Evolutionary conservation across 179 eudicot species (phyloP), one percentile per base, ranked within the genome.

Genomic region (Patellifolia procumbens): DNA sequence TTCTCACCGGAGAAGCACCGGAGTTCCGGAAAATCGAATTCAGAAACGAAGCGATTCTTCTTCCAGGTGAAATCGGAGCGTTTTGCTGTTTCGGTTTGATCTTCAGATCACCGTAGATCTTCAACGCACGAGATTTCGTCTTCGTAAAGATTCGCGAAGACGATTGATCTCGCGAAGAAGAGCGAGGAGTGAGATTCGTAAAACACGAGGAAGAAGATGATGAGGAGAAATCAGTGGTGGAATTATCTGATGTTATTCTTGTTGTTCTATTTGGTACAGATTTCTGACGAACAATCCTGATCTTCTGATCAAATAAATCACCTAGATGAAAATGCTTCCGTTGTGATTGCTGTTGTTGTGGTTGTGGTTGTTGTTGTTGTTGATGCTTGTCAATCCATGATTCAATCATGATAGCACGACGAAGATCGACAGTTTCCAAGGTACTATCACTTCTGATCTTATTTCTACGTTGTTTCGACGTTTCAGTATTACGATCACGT

Each of bases 51-150:
- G 97, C 84, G 24, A 93, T 85, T 46, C 86, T 83, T 3, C 87
- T 89, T 10, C 97, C 97, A 0, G 97, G 98, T 5, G 97, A 93
- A 34, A 86, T 74, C 17, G 98, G 97, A 31, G 17, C 62, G 65
- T 63, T 71, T 1, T 34, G 63, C 11, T 43, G 86, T 11, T 90
- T 90, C 42, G 85, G 81, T 72, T 85, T n/a, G n/a, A n/a, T 85
- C 81, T 89, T 89, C 67, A 92, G 79, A 26, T 91, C 91, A 45
- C 89, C 87, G 82, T 91, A 92, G 59, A 92, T 79, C 78, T 92
- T 89, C 85, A 88, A 42, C 19, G 93, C 97, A 67, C 84, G 87
- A 5, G 93, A 84, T 82, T 89, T 92, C 48, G 96, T 87, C 56
- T 82, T 86, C 26, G 74, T 81, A 79, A 79, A 79, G 58, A 82